Percentiles rank a stretch among this genome's conserved stretches.
phyloP scores from a whole-genome alignment of 805 yeast species.

The Metschnikowia similis region DNA sequence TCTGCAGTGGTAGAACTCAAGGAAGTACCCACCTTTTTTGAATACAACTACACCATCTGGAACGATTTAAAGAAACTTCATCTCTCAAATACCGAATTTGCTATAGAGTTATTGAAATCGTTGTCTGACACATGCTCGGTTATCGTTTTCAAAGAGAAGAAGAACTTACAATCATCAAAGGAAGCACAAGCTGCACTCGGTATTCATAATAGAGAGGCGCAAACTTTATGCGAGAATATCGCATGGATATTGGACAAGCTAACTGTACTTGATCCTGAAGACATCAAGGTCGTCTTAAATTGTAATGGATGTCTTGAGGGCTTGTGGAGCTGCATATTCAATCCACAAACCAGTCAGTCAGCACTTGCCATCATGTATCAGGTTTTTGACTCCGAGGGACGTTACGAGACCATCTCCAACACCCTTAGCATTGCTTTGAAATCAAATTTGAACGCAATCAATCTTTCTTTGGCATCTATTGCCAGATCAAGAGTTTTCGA shows the following conservation, averaged over 20 bases:
- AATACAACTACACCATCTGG: slow-evolving; percentile 13
- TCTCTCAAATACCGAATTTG: slow-evolving; percentile 10
- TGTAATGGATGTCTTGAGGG: slow-evolving; percentile 47
- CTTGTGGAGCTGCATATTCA: slow-evolving; percentile 70
- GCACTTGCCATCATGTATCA: slow-evolving; percentile 71
- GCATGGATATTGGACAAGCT: slow-evolving; percentile 28
- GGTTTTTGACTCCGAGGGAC: slow-evolving; percentile 68
- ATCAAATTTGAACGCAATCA: slow-evolving; percentile 47
- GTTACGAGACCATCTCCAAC: slow-evolving; percentile 68
- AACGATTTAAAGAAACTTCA: slow-evolving; percentile 7
- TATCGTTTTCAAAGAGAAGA: slow-evolving; percentile 22
- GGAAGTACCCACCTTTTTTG: slow-evolving; percentile 11
- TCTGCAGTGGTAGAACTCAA: slow-evolving; percentile 9
- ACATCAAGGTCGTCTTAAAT: slow-evolving; percentile 20
- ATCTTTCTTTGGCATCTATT: slow-evolving; percentile 41
- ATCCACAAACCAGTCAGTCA: slow-evolving; percentile 63
- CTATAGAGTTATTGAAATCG: slow-evolving; percentile 12
- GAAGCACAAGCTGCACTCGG: slow-evolving; percentile 21
- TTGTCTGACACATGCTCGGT: slow-evolving; percentile 18
- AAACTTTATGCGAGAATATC: slow-evolving; percentile 18
- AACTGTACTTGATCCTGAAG: slow-evolving; percentile 27
- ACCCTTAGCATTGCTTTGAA: slow-evolving; percentile 44
- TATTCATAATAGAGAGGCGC: slow-evolving; percentile 30
- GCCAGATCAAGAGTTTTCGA: slow-evolving; percentile 52
- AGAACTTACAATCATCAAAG: slow-evolving; percentile 17